Base-by-base conservation (phyloP, 164 flowering plant species). In the Berberis thunbergii region DNA sequence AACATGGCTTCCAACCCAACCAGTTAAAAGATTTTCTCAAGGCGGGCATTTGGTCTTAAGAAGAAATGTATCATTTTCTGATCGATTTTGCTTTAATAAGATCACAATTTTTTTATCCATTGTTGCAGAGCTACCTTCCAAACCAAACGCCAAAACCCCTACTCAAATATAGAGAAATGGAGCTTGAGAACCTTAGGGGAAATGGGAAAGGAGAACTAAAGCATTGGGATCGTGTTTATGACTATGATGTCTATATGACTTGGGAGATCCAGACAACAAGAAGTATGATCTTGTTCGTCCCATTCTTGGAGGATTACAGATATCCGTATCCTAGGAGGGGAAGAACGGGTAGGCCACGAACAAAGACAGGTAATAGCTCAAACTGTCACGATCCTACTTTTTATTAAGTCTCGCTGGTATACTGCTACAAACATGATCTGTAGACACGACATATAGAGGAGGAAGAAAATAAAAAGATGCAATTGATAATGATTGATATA, bases 221-320 rank as follows among this genome's bases (percentile, higher is more conserved):
- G 74, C 86, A 82, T 61, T 87, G 97, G 92, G 94, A 91, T 64
- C 76, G 97, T 70, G 89, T 91, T 7, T 91, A 91, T 61, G 97
- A 91, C 77, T 91, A 91, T 66, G 94, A 78, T 44, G 77, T 49
- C 74, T 91, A 91, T 81, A 91, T 61, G 94, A 91, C 61, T 67
- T 91, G 57, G 94, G 90, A 13, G 59, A 45, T 41, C 94, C 97
- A 3, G 87, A 87, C 0, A 26, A 26, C 55, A 83, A 81, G 46
- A 89, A 87, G 4, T 66, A 65, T 0, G 73, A 76, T 0, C 59
- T 72, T 53, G 81, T 62, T 1, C 88, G 94, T 44, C 90, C 86
- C 2, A 81, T 84, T 43, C 87, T 88, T 6, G 97, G 96, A 6
- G 94, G 94, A 49, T 77, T 1, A 4, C 64, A 42, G 72, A 81